Base-by-base conservation (phyloP, 345 rosid genomes). In the Corymbia maculata region DNA sequence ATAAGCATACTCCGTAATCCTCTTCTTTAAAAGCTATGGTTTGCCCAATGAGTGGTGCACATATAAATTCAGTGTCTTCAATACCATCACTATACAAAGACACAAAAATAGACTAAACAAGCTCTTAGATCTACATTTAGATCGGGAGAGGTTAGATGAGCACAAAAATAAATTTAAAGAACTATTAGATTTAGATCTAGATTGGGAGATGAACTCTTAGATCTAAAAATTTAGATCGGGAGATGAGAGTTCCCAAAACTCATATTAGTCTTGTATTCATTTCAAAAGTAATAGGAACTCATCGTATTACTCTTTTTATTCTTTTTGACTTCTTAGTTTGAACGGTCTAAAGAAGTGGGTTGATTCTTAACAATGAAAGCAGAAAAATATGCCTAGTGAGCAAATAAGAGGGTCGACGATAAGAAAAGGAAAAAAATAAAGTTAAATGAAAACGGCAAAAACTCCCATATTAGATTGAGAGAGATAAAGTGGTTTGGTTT, bases 401-500 rank as follows among this genome's bases (percentile, higher is more conserved):
- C 68, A 26, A 61, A 61, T 14, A 61, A 0, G 68, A 28, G 1
- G 7, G 26, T 26, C 2, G 7, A 1, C 68, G 26, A 28, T 61
- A 8, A 61, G 7, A 26, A 59, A 59, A 59, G 2, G 1, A 24
- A 26, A 59, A 26, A 26, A 9, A 11, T 24, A 3, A 59, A 59
- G 66, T 24, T 24, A 11, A 7, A 61, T 61, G 68, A 61, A 61
- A 26, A 28, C 0, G 15, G 4, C 11, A n/a, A 61, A 61, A 26
- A 5, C 32, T 59, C 7, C 8, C 7, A 0, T 0, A 26, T 59
- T 0, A 12, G 1, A 61, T 61, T 5, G 68, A 28, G 7, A 61
- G 15, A 61, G 68, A 59, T 59, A 26, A 55, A 55, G 61, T 1
- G 0, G 28, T 28, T 55, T 21, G 28, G 28, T 55, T 55, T 55